These are phyloP conservation scores for Penicillium sp. DNA, from an alignment of 2,329 filamentous ascomycete genomes.

Conservation along the genomic window DNA sequence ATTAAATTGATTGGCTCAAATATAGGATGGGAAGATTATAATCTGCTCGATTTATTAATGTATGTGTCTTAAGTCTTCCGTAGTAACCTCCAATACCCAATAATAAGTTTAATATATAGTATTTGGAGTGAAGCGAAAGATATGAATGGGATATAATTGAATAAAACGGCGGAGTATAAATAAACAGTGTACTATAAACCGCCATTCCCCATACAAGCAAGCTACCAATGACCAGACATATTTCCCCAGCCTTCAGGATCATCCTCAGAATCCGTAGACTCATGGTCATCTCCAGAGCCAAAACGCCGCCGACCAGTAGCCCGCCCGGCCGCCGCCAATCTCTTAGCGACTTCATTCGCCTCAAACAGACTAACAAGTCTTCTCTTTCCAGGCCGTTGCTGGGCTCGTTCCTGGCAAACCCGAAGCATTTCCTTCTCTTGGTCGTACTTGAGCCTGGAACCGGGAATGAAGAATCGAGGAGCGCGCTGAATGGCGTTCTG, in stretches of 20 bases:
- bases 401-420: slow-evolving; percentile 34
- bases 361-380: slow-evolving; percentile 57
- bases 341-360: slow-evolving; percentile 59
- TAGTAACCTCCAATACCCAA: not conserved
- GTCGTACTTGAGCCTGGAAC: not conserved
- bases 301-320: not conserved
- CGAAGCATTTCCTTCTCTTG: slow-evolving; percentile 32
- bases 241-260: not conserved
- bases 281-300: not conserved
- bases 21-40: not conserved
- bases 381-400: slow-evolving; percentile 40
- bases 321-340: slow-evolving; percentile 35
- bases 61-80: not conserved
- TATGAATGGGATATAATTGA: no score
- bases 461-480: slow-evolving; percentile 9
- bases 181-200: not conserved
- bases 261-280: not conserved
- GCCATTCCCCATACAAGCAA: not conserved
- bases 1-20: not conserved
- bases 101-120: no score
- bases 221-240: not conserved
- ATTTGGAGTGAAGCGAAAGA: no score
- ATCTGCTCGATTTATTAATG: not conserved
- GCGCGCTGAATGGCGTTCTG: not conserved
- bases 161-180: no score